These are phyloP conservation scores for Taphrina betulina DNA, from an alignment of 1,139 yeast species.

Conservation along the genomic window DNA sequence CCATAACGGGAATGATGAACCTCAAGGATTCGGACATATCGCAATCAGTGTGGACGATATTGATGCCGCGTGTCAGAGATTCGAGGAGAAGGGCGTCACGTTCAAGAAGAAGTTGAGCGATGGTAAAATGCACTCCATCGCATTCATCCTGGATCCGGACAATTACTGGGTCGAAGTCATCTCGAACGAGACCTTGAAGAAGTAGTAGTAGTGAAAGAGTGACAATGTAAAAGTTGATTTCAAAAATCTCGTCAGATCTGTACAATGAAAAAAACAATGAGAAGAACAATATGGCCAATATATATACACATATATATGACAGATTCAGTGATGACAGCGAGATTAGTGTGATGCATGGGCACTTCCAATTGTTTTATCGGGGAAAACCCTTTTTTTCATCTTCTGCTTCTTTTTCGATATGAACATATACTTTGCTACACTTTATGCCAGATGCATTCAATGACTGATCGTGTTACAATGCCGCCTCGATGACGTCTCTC, in stretches of 20 bases:
- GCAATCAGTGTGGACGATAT: conserved; percentile 72
- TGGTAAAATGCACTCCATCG: conserved; percentile 75
- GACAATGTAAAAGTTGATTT: background rate
- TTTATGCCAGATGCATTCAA: no score
- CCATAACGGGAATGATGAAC: conserved; percentile 78
- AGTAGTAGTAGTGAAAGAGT: background rate
- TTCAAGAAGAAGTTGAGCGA: conserved; percentile 82
- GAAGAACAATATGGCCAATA: background rate
- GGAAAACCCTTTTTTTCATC: no score
- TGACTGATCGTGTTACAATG: no score
- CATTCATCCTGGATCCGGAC: conserved; percentile 31
- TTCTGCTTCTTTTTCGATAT: no score
- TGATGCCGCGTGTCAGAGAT: conserved; percentile 54
- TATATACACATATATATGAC: no score
- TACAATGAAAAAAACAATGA: background rate
- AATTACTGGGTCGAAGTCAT: conserved; percentile 64
- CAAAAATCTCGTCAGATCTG: background rate
- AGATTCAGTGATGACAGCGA: no score
- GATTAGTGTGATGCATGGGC: no score
- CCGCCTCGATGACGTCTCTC: no score
- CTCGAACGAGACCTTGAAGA: conserved; percentile 38
- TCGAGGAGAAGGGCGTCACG: conserved; percentile 53
- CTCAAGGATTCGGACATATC: conserved; percentile 83
- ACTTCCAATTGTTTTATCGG: no score
- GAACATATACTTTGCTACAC: no score